Conservation (phyloP, 2,329 filamentous ascomycete species). For the Chalaropsis thielavioides region DNA sequence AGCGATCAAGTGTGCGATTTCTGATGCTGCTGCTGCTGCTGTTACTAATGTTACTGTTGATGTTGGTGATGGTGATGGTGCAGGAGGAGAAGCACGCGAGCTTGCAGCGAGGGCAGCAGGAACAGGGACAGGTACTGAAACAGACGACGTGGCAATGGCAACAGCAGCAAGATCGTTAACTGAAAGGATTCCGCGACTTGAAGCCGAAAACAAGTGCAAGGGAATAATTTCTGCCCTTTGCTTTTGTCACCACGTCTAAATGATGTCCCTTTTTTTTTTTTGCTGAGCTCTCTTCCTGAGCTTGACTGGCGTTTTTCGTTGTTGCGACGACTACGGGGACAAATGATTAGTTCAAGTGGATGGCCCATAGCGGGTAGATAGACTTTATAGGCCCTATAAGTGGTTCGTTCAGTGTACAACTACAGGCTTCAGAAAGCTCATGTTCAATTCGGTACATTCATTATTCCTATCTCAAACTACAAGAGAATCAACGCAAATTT, state of each 20-base stretch:
- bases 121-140: slow-evolving; percentile 19
- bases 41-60: background rate
- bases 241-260: background rate
- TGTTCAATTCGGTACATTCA: too few relatives aligned
- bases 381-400: too few relatives aligned
- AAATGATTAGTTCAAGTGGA: too few relatives aligned
- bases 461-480: too few relatives aligned
- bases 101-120: slow-evolving; percentile 18
- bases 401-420: too few relatives aligned
- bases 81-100: background rate
- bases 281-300: too few relatives aligned
- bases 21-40: background rate
- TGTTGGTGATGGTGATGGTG: background rate
- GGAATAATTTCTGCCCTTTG: background rate
- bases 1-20: background rate
- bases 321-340: too few relatives aligned
- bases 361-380: too few relatives aligned
- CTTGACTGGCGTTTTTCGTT: too few relatives aligned
- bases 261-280: background rate
- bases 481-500: background rate
- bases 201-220: background rate
- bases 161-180: slow-evolving; percentile 37
- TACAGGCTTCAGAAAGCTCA: too few relatives aligned
- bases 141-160: slow-evolving; percentile 31
- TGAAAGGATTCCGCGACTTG: slow-evolving; percentile 28